These are phyloP conservation scores for Podospora appendiculata DNA, from an alignment of 495 filamentous ascomycete species.

Conservation along the genomic window DNA sequence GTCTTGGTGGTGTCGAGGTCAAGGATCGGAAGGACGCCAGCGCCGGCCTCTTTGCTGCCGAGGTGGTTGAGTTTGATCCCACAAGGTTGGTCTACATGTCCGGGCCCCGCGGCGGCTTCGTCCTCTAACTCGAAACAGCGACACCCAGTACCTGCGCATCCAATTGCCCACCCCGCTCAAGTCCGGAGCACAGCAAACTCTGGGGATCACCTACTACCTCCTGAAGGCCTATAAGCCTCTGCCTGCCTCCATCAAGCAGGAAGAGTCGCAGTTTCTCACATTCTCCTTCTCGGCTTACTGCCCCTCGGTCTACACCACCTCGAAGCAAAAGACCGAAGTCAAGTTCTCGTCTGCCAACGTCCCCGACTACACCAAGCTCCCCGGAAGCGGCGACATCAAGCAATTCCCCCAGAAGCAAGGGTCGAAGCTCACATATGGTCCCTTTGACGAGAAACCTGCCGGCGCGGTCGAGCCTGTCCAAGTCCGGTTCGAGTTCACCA, in stretches of 20 bases:
- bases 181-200: conserved; percentile 68
- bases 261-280: conserved; percentile 76
- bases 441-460: conserved; percentile 70
- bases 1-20: conserved; percentile 80
- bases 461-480: conserved; percentile 62
- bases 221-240: conserved; percentile 69
- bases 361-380: conserved; percentile 74
- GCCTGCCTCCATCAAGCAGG: conserved; percentile 71
- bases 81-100: conserved; percentile 42
- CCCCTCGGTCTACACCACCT: conserved; percentile 71
- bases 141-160: conserved; percentile 78
- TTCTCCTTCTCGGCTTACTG: conserved; percentile 78
- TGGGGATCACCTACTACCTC: conserved; percentile 76
- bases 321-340: conserved; percentile 94
- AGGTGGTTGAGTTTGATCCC: conserved; percentile 55
- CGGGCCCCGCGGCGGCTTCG: background rate
- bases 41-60: conserved; percentile 57
- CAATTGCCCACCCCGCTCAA: conserved; percentile 65
- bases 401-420: conserved; percentile 78
- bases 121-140: conserved; percentile 35
- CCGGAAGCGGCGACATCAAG: conserved; percentile 49
- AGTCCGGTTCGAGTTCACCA: conserved; percentile 93
- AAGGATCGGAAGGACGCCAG: conserved; percentile 76
- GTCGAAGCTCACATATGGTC: conserved; percentile 82
- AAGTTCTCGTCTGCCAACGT: conserved; percentile 74